Conservation (phyloP, 768 basidiomycete species). For the Collybia sp. region DNA sequence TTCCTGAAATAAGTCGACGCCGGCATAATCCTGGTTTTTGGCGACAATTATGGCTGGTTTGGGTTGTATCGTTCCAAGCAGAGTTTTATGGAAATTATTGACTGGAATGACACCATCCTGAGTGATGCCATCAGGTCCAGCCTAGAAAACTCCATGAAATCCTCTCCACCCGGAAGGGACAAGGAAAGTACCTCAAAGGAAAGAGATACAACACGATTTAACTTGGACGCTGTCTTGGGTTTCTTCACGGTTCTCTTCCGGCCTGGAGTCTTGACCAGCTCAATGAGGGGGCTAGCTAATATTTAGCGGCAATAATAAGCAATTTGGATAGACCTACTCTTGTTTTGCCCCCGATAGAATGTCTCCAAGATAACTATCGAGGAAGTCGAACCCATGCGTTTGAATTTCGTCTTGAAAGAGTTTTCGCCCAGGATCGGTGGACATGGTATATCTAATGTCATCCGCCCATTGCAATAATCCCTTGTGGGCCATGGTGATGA, state of each 20-base stretch:
- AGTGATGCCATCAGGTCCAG: conserved; percentile 20
- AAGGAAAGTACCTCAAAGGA: not conserved
- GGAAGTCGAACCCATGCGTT: conserved; percentile 71
- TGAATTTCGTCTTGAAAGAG: conserved; percentile 72
- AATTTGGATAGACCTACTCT: conserved; percentile 40
- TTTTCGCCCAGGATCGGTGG: conserved; percentile 65
- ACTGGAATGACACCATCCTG: conserved; percentile 38
- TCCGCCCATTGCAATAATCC: conserved; percentile 72
- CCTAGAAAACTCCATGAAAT: no score
- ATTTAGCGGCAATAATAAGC: conserved; percentile 1
- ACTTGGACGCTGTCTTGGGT: conserved; percentile 44
- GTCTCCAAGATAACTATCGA: conserved; percentile 73
- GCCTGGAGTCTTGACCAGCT: conserved; percentile 81
- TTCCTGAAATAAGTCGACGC: no score
- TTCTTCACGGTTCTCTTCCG: conserved; percentile 59
- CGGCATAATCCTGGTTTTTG: no score
- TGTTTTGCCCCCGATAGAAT: conserved; percentile 63
- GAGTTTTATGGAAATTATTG: conserved; percentile 42
- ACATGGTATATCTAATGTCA: conserved; percentile 62
- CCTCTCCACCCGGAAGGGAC: not conserved
- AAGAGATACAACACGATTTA: conserved; percentile 29
- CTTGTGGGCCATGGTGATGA: conserved; percentile 30
- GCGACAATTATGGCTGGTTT: not conserved
- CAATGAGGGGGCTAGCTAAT: conserved; percentile 56
- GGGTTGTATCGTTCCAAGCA: conserved; percentile 12